phyloP scores from a whole-genome alignment of 352 stramenopile species.

The Globisporangium iwayamae region DNA sequence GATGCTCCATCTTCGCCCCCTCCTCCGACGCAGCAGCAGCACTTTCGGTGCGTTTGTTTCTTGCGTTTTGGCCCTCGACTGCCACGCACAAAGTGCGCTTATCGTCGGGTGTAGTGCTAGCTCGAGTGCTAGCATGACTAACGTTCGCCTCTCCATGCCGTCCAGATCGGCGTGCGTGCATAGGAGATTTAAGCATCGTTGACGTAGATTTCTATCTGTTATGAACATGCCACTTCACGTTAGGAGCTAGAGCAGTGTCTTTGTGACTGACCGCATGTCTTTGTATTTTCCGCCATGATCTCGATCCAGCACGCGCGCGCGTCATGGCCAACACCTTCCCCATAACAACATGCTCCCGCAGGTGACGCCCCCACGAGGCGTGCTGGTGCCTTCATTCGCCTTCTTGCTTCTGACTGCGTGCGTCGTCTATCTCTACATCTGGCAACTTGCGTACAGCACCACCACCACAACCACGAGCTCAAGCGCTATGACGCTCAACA shows the following conservation, averaged over 20 bases:
- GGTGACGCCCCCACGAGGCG: background rate
- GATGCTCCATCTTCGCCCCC: background rate
- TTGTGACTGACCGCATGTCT: slow-evolving; percentile 1
- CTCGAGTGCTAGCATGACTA: too few species aligned
- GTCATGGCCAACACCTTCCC: background rate
- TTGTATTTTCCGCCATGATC: background rate
- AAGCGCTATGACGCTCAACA: background rate
- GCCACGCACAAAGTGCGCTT: too few species aligned
- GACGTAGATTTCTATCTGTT: too few species aligned
- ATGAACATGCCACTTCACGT: too few species aligned
- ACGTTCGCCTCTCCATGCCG: too few species aligned
- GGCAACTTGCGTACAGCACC: slow-evolving; percentile 18
- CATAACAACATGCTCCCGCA: slow-evolving; percentile 4
- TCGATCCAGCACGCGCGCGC: background rate
- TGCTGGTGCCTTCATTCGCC: slow-evolving; percentile 24
- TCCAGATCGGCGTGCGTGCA: too few species aligned
- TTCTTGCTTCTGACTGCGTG: slow-evolving; percentile 28
- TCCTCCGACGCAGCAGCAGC: background rate
- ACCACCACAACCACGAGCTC: background rate
- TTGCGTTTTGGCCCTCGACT: too few species aligned
- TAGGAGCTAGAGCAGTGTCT: background rate
- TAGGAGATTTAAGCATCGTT: too few species aligned
- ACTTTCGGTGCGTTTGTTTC: background rate
- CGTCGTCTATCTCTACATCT: slow-evolving; percentile 20
- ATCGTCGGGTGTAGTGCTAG: too few species aligned